These are phyloP conservation scores for Avena insularis DNA, from an alignment of 176 grass and related monocot genomes.

Conservation along the genomic window DNA sequence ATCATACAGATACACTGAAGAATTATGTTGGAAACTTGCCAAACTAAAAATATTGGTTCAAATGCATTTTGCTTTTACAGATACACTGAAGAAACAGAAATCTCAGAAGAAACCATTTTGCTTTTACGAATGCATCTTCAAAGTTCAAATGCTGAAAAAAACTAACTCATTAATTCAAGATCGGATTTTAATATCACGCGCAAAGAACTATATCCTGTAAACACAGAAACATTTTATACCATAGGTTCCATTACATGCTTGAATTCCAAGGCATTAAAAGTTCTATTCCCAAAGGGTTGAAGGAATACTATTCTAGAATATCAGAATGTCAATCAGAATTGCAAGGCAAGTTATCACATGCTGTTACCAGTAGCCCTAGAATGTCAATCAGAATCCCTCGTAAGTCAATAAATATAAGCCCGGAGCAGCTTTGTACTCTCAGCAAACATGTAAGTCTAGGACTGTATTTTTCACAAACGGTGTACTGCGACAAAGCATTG, in stretches of 20 bases:
- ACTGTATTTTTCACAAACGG: constrained; percentile 31
- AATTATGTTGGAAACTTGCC: too few species aligned
- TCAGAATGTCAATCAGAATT: constrained; percentile 52
- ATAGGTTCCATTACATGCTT: constrained; percentile 15
- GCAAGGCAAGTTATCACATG: constrained; percentile 18
- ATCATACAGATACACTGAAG: too few species aligned
- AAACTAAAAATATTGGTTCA: not conserved
- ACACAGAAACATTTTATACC: not conserved
- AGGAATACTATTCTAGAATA: constrained; percentile 32
- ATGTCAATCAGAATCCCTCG: constrained; percentile 53
- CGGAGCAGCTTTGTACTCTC: constrained; percentile 35
- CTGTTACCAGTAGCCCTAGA: constrained; percentile 34
- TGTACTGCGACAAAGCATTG: constrained; percentile 29
- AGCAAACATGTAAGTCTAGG: constrained; percentile 15
- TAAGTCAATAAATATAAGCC: constrained; percentile 45
- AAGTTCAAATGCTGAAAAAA: not conserved
- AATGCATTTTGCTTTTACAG: too few species aligned
- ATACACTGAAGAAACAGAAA: not conserved
- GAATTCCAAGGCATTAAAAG: constrained; percentile 12
- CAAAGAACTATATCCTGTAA: not conserved
- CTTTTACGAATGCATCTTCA: not conserved
- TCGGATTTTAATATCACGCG: constrained; percentile 9
- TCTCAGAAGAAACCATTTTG: not conserved
- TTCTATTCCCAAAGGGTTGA: constrained; percentile 40
- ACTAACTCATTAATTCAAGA: not conserved